Percentiles rank a stretch among this genome's conserved stretches.
phyloP scores from a whole-genome alignment of 192 early-diverging fungal species.

The Chytriomyces hyalinus region DNA sequence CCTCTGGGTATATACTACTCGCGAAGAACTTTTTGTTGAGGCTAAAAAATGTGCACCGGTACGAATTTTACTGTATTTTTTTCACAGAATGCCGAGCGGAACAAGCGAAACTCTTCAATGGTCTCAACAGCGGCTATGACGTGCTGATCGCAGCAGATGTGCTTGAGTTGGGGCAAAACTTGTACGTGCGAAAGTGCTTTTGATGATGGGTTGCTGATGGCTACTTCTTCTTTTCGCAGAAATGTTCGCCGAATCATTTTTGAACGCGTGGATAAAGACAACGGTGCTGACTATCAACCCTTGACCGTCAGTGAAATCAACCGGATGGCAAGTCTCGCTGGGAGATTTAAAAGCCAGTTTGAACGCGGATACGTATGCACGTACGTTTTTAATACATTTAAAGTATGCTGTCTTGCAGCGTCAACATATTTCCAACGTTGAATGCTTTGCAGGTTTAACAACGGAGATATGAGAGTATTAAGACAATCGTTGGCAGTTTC shows the following conservation, averaged over 20 bases:
- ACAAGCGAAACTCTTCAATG: conserved; percentile 92
- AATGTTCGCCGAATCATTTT: conserved; percentile 92
- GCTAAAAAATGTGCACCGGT: neutral
- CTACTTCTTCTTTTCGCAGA: conserved; percentile 38
- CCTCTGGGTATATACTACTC: conserved; percentile 66
- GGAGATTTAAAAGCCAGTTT: conserved; percentile 78
- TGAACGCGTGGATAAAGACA: conserved; percentile 75
- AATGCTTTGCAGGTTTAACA: conserved; percentile 26
- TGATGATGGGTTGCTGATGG: neutral
- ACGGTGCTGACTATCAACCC: conserved; percentile 61
- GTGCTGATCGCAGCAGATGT: conserved; percentile 95
- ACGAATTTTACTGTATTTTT: neutral
- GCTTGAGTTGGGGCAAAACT: conserved; percentile 95
- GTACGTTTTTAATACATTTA: conserved; percentile 41
- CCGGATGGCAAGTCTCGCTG: conserved; percentile 95
- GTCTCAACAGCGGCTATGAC: conserved; percentile 73
- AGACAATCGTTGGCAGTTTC: conserved; percentile 29
- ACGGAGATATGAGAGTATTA: conserved; percentile 36
- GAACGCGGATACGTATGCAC: conserved; percentile 75
- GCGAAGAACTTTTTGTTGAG: neutral
- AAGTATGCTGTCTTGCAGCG: neutral
- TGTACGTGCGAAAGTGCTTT: conserved; percentile 54
- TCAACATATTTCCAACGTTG: neutral
- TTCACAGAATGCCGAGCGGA: conserved; percentile 74
- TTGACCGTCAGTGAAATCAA: conserved; percentile 81